These are phyloP conservation scores for Carnegiea gigantea DNA, from an alignment of 179 eudicot species.

Conservation along the genomic window DNA sequence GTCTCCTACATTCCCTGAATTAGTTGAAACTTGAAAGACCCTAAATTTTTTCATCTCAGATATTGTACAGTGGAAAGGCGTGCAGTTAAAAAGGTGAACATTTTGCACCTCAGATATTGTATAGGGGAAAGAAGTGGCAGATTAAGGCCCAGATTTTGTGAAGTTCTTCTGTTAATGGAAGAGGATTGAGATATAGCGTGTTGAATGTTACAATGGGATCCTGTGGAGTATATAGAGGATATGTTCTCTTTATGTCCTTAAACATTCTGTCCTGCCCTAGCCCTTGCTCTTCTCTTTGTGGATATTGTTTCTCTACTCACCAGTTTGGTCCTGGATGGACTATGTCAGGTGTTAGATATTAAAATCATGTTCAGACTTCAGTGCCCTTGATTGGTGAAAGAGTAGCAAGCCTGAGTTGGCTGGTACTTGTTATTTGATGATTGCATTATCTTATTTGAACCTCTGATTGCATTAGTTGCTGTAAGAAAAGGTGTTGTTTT, in stretches of 20 bases:
- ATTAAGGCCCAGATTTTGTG: not conserved
- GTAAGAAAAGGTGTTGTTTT: not conserved
- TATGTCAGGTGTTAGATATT: not conserved
- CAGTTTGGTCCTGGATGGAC: not conserved
- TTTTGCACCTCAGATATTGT: not conserved
- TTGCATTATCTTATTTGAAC: not conserved
- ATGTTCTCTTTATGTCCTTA: not conserved
- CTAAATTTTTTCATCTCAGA: too few species aligned
- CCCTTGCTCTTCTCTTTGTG: not conserved
- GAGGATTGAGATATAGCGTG: not conserved
- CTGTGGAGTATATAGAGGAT: not conserved
- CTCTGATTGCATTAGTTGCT: not conserved
- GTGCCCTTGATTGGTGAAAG: too few species aligned
- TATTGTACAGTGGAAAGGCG: too few species aligned
- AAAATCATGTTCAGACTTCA: not conserved
- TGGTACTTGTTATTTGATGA: not conserved
- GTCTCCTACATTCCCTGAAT: too few species aligned
- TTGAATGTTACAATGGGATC: not conserved
- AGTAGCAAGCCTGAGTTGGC: too few species aligned
- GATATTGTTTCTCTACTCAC: not conserved
- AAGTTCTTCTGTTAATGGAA: not conserved
- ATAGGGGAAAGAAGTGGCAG: not conserved
- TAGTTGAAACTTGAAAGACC: too few species aligned
- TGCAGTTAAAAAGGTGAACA: not conserved
- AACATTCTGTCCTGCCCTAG: not conserved